These are phyloP conservation scores for Puccinia coronata DNA, from an alignment of 1,284 basidiomycete species.

Conservation along the genomic window DNA sequence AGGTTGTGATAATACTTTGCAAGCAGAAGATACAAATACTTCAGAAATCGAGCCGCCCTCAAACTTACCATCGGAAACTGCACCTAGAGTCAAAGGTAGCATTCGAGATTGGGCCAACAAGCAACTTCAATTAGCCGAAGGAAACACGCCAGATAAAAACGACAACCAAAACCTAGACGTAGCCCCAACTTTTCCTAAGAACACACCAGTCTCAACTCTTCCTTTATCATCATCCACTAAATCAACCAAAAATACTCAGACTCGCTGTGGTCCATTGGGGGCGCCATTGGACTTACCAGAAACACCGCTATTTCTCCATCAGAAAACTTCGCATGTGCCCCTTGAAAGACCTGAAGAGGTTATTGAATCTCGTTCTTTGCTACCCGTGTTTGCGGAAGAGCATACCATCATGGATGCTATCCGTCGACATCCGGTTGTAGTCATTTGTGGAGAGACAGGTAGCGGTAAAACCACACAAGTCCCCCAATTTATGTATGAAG, in stretches of 20 bases:
- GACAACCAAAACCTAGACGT: neutral
- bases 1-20: constrained; percentile 11
- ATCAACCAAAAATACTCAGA: neutral
- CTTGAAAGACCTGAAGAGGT: constrained; percentile 74
- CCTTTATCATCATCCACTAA: neutral
- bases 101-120: constrained; percentile 50
- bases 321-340: constrained; percentile 63
- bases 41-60: neutral
- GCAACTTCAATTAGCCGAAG: constrained; percentile 36
- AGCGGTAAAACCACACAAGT: constrained; percentile 98
- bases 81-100: constrained; percentile 43
- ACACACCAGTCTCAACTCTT: neutral
- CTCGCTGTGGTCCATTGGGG: constrained; percentile 47
- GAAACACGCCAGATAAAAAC: neutral
- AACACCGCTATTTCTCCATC: constrained; percentile 52
- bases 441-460: constrained; percentile 83
- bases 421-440: constrained; percentile 74
- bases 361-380: constrained; percentile 72
- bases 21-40: neutral
- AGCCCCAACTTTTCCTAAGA: neutral
- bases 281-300: constrained; percentile 38
- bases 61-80: neutral
- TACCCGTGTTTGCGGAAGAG: constrained; percentile 92
- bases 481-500: constrained; percentile 88
- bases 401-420: constrained; percentile 92